phyloP scores from a whole-genome alignment of 2,329 filamentous ascomycete species.

The Periconia sp. region DNA sequence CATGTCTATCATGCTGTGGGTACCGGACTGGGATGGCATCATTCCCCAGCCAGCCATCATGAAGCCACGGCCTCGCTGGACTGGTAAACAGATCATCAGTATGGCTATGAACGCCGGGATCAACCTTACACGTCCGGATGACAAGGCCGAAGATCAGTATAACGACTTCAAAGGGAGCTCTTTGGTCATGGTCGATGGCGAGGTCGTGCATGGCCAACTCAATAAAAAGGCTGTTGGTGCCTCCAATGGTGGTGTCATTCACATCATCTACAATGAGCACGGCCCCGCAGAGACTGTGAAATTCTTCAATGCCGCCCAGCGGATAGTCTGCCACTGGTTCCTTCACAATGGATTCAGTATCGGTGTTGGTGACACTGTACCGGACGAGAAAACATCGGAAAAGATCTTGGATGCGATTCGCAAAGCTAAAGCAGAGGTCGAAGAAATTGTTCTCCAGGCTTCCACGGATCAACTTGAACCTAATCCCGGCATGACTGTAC shows the following conservation, averaged over 20 bases:
- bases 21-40: slow-evolving; percentile 95
- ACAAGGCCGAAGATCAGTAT: slow-evolving; percentile 62
- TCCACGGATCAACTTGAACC: slow-evolving; percentile 88
- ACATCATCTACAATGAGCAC: slow-evolving; percentile 95
- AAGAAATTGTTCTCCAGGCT: slow-evolving; percentile 74
- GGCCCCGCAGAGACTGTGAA: slow-evolving; percentile 84
- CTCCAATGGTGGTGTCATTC: slow-evolving; percentile 86
- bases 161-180: slow-evolving; percentile 80
- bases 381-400: slow-evolving; percentile 81
- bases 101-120: slow-evolving; percentile 88
- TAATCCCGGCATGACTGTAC: slow-evolving; percentile 97
- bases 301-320: slow-evolving; percentile 95
- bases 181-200: slow-evolving; percentile 81
- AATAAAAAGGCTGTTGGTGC: slow-evolving; percentile 96
- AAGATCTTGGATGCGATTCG: slow-evolving; percentile 84
- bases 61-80: slow-evolving; percentile 93
- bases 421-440: slow-evolving; percentile 81
- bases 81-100: slow-evolving; percentile 96
- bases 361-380: slow-evolving; percentile 97
- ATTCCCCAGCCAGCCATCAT: slow-evolving; percentile 93
- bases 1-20: slow-evolving; percentile 98
- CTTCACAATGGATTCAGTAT: slow-evolving; percentile 97
- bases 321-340: slow-evolving; percentile 96
- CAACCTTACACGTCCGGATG: slow-evolving; percentile 68
- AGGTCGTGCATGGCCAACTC: slow-evolving; percentile 88